Evolutionary conservation across 2,329 filamentous ascomycete species (phyloP).

Genomic region (Xylariaceae sp.): DNA sequence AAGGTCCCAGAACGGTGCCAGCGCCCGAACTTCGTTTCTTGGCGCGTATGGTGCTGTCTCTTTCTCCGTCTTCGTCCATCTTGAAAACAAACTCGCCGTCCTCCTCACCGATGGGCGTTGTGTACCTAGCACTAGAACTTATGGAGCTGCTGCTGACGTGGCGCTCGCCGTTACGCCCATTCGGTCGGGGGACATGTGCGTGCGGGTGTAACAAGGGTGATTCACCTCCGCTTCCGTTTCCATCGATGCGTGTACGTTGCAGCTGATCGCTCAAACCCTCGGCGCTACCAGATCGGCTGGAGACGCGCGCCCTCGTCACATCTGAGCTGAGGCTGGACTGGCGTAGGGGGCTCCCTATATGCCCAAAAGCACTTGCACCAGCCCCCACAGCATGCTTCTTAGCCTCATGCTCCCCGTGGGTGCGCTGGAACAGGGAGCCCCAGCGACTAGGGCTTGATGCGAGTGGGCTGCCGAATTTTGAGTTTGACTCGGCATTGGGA

Average conservation of each 20-base stretch:
- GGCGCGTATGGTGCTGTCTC: conserved; percentile 41
- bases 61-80: conserved; percentile 61
- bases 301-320: conserved; percentile 42
- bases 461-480: conserved; percentile 59
- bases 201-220: conserved; percentile 50
- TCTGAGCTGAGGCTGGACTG: conserved; percentile 58
- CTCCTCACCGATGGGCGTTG: conserved; percentile 62
- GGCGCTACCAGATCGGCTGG: conserved; percentile 41
- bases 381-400: conserved; percentile 45
- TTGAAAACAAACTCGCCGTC: conserved; percentile 61
- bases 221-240: conserved; percentile 35
- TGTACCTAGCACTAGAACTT: conserved; percentile 55
- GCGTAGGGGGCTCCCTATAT: conserved; percentile 61
- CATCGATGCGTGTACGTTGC: conserved; percentile 55
- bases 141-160: conserved; percentile 59
- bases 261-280: conserved; percentile 59
- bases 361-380: conserved; percentile 51
- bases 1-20: conserved; percentile 28
- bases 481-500: conserved; percentile 41
- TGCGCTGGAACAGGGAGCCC: conserved; percentile 57
- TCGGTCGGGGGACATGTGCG: conserved; percentile 40
- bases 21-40: conserved; percentile 48
- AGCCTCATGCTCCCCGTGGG: conserved; percentile 54
- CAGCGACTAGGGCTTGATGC: conserved; percentile 58
- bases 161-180: conserved; percentile 47